Percentiles rank a stretch among this genome's conserved stretches.
Conservation (phyloP, 371 early-diverging fungal genomes). For the Lichtheimia ramosa region DNA sequence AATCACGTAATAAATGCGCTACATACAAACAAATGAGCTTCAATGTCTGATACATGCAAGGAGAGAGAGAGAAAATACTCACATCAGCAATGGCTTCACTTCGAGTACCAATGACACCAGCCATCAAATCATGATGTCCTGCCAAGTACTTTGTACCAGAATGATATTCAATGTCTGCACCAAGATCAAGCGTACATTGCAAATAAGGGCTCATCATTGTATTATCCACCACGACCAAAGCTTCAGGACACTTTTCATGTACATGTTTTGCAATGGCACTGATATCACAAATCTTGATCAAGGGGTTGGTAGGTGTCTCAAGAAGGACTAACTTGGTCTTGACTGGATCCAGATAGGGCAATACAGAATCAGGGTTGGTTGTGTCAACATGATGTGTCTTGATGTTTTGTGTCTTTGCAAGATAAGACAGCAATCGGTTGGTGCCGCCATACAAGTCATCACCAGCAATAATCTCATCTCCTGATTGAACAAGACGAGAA, state of each 20-base stretch:
- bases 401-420: slow-evolving; percentile 67
- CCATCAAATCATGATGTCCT: slow-evolving; percentile 94
- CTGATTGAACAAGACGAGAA: slow-evolving; percentile 73
- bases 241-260: slow-evolving; percentile 66
- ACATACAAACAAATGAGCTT: background rate
- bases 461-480: slow-evolving; percentile 86
- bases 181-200: slow-evolving; percentile 83
- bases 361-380: slow-evolving; percentile 62
- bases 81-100: slow-evolving; percentile 71
- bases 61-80: slow-evolving; percentile 9
- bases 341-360: slow-evolving; percentile 60
- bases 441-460: slow-evolving; percentile 92
- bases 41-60: too few relatives aligned
- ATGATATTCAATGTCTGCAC: slow-evolving; percentile 88
- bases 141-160: slow-evolving; percentile 89
- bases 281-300: slow-evolving; percentile 85
- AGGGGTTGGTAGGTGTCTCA: slow-evolving; percentile 91
- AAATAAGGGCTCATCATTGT: slow-evolving; percentile 93
- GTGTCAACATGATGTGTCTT: slow-evolving; percentile 86
- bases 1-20: slow-evolving; percentile 77
- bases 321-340: slow-evolving; percentile 81
- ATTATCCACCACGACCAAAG: slow-evolving; percentile 89
- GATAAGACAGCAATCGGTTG: slow-evolving; percentile 78
- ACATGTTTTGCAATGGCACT: slow-evolving; percentile 70
- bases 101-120: slow-evolving; percentile 82